phyloP scores from a whole-genome alignment of 2,329 filamentous ascomycete species.

The Calonectria leucothoes region DNA sequence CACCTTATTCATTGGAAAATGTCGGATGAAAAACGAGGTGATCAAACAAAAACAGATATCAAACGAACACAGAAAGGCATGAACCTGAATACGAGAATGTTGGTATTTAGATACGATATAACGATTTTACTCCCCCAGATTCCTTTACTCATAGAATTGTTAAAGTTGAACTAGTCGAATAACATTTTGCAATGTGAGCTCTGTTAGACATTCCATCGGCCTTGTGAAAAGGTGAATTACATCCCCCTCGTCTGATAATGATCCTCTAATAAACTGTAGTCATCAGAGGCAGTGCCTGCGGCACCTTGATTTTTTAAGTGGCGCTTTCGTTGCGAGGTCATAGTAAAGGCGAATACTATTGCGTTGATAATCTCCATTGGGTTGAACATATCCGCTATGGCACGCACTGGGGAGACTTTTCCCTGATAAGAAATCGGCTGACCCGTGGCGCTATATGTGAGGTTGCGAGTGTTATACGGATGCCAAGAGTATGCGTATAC shows the following conservation, averaged over 20 bases:
- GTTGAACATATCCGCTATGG: neutral
- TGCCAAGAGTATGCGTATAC: constrained; percentile 33
- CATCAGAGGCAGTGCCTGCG: neutral
- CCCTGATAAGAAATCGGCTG: neutral
- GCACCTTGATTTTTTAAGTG: neutral
- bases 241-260: constrained; percentile 6
- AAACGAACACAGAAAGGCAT: too few relatives aligned
- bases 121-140: too few relatives aligned
- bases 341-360: constrained; percentile 4
- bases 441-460: neutral
- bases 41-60: too few relatives aligned
- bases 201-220: neutral
- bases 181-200: neutral
- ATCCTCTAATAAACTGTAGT: constrained; percentile 11
- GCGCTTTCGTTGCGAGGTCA: neutral
- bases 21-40: too few relatives aligned
- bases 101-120: too few relatives aligned
- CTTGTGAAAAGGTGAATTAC: neutral
- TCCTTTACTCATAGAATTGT: neutral
- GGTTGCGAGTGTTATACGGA: constrained; percentile 19
- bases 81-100: too few relatives aligned
- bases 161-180: neutral
- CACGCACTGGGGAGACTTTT: neutral
- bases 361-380: constrained; percentile 1
- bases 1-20: too few relatives aligned